A percentile compares a stretch with the other conserved stretches of the same genome.
These are phyloP conservation scores for Alternaria hordeiaustralica DNA, from an alignment of 2,329 filamentous ascomycete species.

Conservation along the genomic window DNA sequence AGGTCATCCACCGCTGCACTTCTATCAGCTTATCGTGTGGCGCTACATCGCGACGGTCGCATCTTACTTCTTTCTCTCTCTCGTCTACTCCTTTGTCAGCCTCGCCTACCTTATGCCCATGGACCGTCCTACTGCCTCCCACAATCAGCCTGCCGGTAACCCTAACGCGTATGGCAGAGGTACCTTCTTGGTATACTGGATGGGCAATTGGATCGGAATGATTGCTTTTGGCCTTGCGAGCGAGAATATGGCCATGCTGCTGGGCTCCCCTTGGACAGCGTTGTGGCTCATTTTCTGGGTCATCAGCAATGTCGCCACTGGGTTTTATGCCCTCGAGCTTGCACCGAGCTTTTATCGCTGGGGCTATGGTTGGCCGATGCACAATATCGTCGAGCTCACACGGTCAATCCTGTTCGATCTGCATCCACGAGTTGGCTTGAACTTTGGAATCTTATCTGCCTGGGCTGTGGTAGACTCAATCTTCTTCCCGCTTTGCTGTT, in stretches of 20 bases:
- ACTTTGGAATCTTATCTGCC: constrained; percentile 65
- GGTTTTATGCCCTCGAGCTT: constrained; percentile 65
- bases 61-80: constrained; percentile 67
- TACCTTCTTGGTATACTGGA: constrained; percentile 69
- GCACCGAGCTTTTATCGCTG: constrained; percentile 65
- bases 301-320: constrained; percentile 67
- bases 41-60: constrained; percentile 62
- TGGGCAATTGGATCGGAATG: constrained; percentile 69
- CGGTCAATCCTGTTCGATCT: constrained; percentile 67
- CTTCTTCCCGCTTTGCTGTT: constrained; percentile 59
- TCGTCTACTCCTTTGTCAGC: constrained; percentile 67
- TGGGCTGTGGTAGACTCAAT: constrained; percentile 62
- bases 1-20: constrained; percentile 64
- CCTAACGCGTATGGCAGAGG: constrained; percentile 63
- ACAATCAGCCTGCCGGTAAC: constrained; percentile 53
- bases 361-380: constrained; percentile 69
- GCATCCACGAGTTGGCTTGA: constrained; percentile 63
- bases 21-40: constrained; percentile 65
- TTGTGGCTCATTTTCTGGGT: constrained; percentile 73
- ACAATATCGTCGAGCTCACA: constrained; percentile 65
- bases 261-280: constrained; percentile 66
- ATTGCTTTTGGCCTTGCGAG: constrained; percentile 66
- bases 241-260: constrained; percentile 69
- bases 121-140: constrained; percentile 52
- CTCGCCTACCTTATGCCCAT: constrained; percentile 70